Conservation (phyloP, 345 rosid genomes). For the Gossypium mustelinum region DNA sequence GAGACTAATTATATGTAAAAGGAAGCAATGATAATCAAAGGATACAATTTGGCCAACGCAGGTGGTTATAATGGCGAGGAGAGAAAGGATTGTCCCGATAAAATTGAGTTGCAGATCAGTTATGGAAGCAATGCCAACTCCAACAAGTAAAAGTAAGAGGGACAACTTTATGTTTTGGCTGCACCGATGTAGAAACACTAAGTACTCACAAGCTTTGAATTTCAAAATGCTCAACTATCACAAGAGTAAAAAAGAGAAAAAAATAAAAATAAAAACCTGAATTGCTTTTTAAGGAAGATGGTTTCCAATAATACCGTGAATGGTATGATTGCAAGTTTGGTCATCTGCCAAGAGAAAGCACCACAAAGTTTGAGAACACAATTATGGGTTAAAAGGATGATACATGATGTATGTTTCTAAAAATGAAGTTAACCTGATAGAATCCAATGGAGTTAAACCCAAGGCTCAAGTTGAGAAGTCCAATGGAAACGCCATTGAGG, state of each 20-base stretch:
- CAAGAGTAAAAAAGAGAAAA: conserved; percentile 27
- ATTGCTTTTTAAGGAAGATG: conserved; percentile 79
- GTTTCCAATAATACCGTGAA: conserved; percentile 95
- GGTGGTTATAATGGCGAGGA: conserved; percentile 82
- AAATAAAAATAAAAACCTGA: conserved; percentile 50
- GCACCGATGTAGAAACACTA: conserved; percentile 25
- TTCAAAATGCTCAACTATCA: background rate
- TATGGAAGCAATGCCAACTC: conserved; percentile 90
- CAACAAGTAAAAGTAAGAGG: conserved; percentile 63
- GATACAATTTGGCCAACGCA: conserved; percentile 97
- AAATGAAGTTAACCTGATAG: conserved; percentile 60
- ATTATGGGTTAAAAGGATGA: background rate
- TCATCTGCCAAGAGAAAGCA: conserved; percentile 57
- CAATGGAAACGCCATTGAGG: conserved; percentile 92
- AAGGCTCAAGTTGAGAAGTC: conserved; percentile 88
- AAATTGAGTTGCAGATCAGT: conserved; percentile 96
- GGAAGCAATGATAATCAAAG: conserved; percentile 16
- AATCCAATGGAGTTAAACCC: conserved; percentile 98
- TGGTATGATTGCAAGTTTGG: conserved; percentile 98
- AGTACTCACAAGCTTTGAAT: background rate
- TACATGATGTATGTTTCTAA: background rate
- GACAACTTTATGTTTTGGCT: conserved; percentile 77
- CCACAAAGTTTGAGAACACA: background rate
- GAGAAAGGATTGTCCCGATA: conserved; percentile 71
- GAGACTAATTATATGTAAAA: background rate